phyloP scores from a whole-genome alignment of 2,329 filamentous ascomycete genomes.

The Penicillium aurantiogriseum region DNA sequence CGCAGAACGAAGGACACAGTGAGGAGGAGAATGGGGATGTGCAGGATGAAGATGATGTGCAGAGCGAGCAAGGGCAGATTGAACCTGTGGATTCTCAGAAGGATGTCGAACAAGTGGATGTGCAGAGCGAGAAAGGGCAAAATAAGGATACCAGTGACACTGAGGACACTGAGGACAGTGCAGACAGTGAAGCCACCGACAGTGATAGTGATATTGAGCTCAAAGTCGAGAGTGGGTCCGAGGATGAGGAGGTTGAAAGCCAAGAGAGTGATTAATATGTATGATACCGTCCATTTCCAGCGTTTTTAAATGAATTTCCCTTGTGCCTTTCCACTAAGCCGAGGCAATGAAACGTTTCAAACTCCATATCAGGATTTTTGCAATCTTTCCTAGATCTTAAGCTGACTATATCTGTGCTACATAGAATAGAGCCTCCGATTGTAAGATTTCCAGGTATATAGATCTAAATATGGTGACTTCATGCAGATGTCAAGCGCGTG shows the following conservation, averaged over 20 bases:
- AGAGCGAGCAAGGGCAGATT: not conserved
- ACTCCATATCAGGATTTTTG: not conserved
- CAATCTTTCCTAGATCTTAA: not conserved
- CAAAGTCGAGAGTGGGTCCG: not conserved
- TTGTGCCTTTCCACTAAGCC: not conserved
- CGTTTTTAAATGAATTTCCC: not conserved
- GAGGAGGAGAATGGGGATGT: not conserved
- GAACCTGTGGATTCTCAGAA: not conserved
- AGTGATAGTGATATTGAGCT: not conserved
- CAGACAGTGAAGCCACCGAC: not conserved
- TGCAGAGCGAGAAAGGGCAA: not conserved
- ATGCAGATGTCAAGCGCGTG: not conserved
- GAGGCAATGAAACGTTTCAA: not conserved
- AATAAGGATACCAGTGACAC: not conserved
- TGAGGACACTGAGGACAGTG: no score
- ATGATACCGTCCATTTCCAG: not conserved
- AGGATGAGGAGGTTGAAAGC: not conserved
- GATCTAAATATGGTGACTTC: not conserved
- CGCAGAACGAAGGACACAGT: not conserved
- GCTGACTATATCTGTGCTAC: not conserved
- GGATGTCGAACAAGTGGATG: not conserved
- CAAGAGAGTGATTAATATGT: not conserved
- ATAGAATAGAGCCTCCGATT: not conserved
- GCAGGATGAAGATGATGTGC: not conserved
- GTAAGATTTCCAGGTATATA: not conserved